phyloP scores from a whole-genome alignment of 345 rosid species.

The Acer campestre region DNA sequence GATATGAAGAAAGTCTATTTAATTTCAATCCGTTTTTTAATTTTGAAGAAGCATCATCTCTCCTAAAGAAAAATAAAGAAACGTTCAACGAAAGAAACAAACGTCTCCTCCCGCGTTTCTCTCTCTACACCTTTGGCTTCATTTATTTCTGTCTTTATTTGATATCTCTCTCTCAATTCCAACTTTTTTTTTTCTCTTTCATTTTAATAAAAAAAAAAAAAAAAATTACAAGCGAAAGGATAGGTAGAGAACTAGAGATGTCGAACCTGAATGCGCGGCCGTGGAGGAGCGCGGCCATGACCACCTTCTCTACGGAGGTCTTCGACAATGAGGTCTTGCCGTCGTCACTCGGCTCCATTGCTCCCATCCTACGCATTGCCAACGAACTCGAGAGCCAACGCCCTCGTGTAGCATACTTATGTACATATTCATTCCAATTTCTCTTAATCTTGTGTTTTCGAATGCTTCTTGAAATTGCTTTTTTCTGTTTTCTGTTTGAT shows the following conservation, averaged over 20 bases:
- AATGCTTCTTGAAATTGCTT: too few species aligned
- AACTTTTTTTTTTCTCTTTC: neutral
- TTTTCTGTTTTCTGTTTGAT: neutral
- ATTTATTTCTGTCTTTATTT: too few species aligned
- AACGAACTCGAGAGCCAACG: slow-evolving; percentile 88
- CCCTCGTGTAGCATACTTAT: slow-evolving; percentile 96
- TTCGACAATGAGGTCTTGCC: slow-evolving; percentile 95
- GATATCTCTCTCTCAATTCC: slow-evolving; percentile 10
- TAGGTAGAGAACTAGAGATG: slow-evolving; percentile 27
- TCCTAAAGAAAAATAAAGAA: too few species aligned
- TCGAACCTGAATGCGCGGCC: slow-evolving; percentile 61
- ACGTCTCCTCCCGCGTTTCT: too few species aligned
- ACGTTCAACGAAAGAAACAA: too few species aligned
- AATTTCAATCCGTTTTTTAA: too few species aligned
- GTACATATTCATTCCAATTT: slow-evolving; percentile 34
- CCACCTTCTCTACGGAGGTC: slow-evolving; percentile 87
- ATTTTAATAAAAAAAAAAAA: too few species aligned
- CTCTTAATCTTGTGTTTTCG: neutral
- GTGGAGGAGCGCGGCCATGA: slow-evolving; percentile 82
- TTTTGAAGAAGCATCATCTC: too few species aligned
- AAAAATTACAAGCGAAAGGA: too few species aligned
- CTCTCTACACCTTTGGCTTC: too few species aligned
- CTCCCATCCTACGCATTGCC: slow-evolving; percentile 87
- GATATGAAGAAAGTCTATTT: too few species aligned
- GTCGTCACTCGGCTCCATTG: slow-evolving; percentile 78